These are phyloP conservation scores for Chalaropsis ovoidea DNA, from an alignment of 2,329 filamentous ascomycete species.

Conservation along the genomic window DNA sequence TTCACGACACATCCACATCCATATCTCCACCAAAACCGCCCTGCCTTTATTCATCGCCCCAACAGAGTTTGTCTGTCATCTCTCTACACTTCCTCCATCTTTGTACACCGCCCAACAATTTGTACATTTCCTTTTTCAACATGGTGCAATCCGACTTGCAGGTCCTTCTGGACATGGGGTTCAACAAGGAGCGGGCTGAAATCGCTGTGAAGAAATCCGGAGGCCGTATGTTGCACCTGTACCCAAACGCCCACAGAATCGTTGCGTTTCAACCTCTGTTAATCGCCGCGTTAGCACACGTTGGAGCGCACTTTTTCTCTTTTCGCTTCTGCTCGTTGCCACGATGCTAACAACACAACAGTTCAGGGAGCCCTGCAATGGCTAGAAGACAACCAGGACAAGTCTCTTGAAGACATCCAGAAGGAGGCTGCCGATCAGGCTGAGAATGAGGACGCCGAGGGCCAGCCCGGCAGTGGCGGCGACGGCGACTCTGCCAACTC, in stretches of 20 bases:
- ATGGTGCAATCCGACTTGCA: constrained; percentile 53
- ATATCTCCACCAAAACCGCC: too few species aligned
- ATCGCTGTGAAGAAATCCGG: constrained; percentile 77
- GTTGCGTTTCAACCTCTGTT: not conserved
- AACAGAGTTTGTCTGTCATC: not conserved
- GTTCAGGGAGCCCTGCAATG: constrained; percentile 87
- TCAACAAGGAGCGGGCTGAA: constrained; percentile 71
- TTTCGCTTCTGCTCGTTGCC: not conserved
- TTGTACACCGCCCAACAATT: constrained; percentile 26
- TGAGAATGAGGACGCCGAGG: constrained; percentile 23
- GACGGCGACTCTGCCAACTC: constrained; percentile 57
- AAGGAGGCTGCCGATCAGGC: constrained; percentile 30
- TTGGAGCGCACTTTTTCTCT: not conserved
- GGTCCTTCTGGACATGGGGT: constrained; percentile 60
- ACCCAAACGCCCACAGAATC: not conserved
- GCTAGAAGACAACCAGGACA: constrained; percentile 87
- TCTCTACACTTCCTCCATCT: not conserved
- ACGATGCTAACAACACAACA: constrained; percentile 32
- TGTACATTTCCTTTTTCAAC: constrained; percentile 26
- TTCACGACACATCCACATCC: too few species aligned
- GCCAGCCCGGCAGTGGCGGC: constrained; percentile 34
- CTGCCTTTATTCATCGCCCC: not conserved
- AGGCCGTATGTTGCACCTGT: constrained; percentile 49
- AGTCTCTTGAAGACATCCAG: constrained; percentile 70
- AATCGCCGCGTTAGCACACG: not conserved